These are phyloP conservation scores for Akanthomyces dipterigenus DNA, from an alignment of 2,329 filamentous ascomycete genomes.

Conservation along the genomic window DNA sequence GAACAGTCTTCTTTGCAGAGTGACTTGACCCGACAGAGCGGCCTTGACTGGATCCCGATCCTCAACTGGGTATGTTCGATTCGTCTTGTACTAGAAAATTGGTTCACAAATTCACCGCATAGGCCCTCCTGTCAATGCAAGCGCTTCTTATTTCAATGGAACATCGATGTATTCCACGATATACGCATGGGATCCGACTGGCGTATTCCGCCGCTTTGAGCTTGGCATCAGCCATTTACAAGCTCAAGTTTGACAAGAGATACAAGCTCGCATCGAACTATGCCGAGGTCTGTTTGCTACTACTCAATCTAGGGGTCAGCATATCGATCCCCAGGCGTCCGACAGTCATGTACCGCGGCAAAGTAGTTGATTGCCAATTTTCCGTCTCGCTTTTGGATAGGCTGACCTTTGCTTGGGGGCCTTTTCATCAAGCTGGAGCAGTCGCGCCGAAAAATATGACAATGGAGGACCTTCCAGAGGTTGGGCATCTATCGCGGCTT, in stretches of 20 bases:
- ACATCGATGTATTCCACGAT: no score
- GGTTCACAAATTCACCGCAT: no score
- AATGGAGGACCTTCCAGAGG: neutral
- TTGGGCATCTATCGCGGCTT: neutral
- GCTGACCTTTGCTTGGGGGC: neutral
- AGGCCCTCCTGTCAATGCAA: no score
- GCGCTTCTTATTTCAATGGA: no score
- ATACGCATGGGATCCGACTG: neutral
- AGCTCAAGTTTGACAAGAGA: no score
- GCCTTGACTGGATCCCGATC: no score
- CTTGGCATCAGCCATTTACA: neutral
- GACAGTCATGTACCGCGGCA: no score
- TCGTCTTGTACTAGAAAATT: no score
- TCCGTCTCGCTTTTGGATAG: neutral
- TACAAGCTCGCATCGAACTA: neutral
- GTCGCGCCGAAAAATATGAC: neutral
- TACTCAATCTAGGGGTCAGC: neutral
- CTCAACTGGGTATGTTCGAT: no score
- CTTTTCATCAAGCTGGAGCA: neutral
- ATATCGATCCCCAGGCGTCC: neutral
- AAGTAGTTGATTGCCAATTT: no score
- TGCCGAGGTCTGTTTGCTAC: neutral
- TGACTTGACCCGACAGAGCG: no score
- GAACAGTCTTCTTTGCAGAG: no score
- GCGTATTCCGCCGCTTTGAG: neutral